Percentiles rank a stretch among this genome's conserved stretches.
These are phyloP conservation scores for Globisporangium megalacanthum DNA, from an alignment of 352 stramenopile genomes.

Conservation along the genomic window DNA sequence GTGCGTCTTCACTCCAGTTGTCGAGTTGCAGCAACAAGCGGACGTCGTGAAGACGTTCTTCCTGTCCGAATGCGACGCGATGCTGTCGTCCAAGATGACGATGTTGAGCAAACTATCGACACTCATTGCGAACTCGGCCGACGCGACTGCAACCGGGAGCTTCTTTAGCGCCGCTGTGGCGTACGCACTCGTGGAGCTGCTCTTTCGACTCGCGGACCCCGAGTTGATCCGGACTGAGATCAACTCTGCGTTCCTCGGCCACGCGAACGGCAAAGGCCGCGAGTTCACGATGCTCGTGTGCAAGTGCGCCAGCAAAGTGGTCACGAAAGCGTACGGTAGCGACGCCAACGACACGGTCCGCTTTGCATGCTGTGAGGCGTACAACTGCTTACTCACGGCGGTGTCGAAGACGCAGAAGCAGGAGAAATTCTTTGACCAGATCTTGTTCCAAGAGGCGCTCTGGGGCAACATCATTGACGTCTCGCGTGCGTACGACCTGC, in stretches of 20 bases:
- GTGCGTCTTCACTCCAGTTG: conserved; percentile 41
- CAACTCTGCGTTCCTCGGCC: conserved; percentile 65
- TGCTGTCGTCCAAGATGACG: conserved; percentile 18
- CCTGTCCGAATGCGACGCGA: conserved; percentile 18
- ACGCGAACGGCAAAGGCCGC: conserved; percentile 63
- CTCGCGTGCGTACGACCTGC: conserved; percentile 32
- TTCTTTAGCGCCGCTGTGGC: conserved; percentile 51
- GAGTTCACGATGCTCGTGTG: conserved; percentile 85
- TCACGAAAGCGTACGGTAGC: conserved; percentile 35
- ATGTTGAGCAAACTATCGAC: conserved; percentile 48
- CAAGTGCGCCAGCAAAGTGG: conserved; percentile 76
- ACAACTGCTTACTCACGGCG: conserved; percentile 67
- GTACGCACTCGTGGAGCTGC: conserved; percentile 56
- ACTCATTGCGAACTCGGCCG: conserved; percentile 47
- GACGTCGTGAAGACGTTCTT: conserved; percentile 39
- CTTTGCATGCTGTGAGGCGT: conserved; percentile 58
- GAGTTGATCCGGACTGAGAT: conserved; percentile 61
- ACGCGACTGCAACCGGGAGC: conserved; percentile 24
- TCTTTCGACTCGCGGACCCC: conserved; percentile 57
- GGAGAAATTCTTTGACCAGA: conserved; percentile 85
- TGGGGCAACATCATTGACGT: conserved; percentile 67
- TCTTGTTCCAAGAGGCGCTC: conserved; percentile 68
- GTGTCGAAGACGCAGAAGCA: conserved; percentile 81
- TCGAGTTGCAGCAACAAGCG: conserved; percentile 32
- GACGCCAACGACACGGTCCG: conserved; percentile 29